These are phyloP conservation scores for Symbiotaphrina buchneri DNA, from an alignment of 495 filamentous ascomycete genomes.

Conservation along the genomic window DNA sequence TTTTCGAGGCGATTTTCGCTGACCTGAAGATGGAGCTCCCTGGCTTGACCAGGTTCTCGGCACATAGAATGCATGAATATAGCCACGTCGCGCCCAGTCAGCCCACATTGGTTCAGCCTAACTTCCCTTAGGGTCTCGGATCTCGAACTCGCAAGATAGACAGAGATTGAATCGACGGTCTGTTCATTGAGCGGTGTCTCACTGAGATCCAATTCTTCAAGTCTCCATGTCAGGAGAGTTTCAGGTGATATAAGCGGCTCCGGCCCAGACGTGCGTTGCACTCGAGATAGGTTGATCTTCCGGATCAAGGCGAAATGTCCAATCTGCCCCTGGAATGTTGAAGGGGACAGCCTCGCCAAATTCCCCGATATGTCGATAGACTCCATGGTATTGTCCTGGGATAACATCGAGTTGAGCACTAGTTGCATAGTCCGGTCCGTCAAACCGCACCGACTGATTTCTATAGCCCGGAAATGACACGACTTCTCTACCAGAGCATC, in stretches of 20 bases:
- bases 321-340: slow-evolving; percentile 36
- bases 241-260: slow-evolving; percentile 44
- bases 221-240: slow-evolving; percentile 45
- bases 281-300: slow-evolving; percentile 48
- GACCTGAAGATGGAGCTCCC: slow-evolving; percentile 55
- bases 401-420: slow-evolving; percentile 31
- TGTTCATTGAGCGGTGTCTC: slow-evolving; percentile 30
- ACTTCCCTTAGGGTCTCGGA: slow-evolving; percentile 46
- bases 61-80: slow-evolving; percentile 57
- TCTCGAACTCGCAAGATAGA: slow-evolving; percentile 35
- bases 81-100: slow-evolving; percentile 59
- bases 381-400: slow-evolving; percentile 53
- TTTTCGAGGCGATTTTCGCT: slow-evolving; percentile 65
- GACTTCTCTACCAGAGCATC: slow-evolving; percentile 38
- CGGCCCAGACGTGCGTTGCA: slow-evolving; percentile 33
- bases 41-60: slow-evolving; percentile 20
- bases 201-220: slow-evolving; percentile 53
- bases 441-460: slow-evolving; percentile 57
- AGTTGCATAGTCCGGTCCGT: slow-evolving; percentile 31
- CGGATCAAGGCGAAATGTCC: slow-evolving; percentile 44
- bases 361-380: slow-evolving; percentile 58
- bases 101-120: slow-evolving; percentile 52
- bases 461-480: slow-evolving; percentile 56
- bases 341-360: slow-evolving; percentile 43
- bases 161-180: slow-evolving; percentile 34